Evolutionary conservation across 169 alveolate species (phyloP), one percentile per base, ranked within the genome.

Genomic region (Plasmodium coatneyi): DNA sequence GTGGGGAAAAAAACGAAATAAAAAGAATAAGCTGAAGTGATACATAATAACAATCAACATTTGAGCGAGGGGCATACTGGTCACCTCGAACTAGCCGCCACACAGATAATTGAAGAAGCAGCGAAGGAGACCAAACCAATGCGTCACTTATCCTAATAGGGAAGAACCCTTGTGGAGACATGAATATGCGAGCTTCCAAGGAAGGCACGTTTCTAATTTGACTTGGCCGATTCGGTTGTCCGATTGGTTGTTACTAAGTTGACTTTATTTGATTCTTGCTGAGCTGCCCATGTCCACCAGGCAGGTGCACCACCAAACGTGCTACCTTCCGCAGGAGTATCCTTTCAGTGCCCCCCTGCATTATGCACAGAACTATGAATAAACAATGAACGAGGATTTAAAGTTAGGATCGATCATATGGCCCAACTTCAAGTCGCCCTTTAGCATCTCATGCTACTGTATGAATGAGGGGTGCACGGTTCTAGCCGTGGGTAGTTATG

Each of bases 381-480:
- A 78, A 87, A 91, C 52, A 39, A 91, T 91, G 95, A 81, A 80
- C 36, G 95, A 91, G 76, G 95, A 91, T 71, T 91, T 91, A 91
- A 91, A 91, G 54, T 82, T 91, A 71, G 95, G 95, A 82, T 91
- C 95, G 19, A 82, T 91, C n/a, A 16, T 91, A 32, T 91, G 95
- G 95, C 95, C 95, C 49, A 91, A 91, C 76, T 91, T 91, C 74
- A 34, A 80, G 19, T 91, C 95, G 12, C 95, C 95, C 3, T 91
- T 91, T 70, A 91, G 84, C 60, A 80, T 80, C 19, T 80, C 95
- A 19, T 91, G 95, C 25, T 91, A 91, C 76, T 83, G 66, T 7
- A 43, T 80, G 19, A 91, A 78, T 46, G 91, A 91, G 30, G 39
- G 25, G 0, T 70, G 95, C 56, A 30, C 49, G 30, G 66, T 71